Percentiles rank a stretch among this genome's conserved stretches.
Conservation (phyloP, 2,329 filamentous ascomycete species). For the Ophiobolus disseminans region DNA sequence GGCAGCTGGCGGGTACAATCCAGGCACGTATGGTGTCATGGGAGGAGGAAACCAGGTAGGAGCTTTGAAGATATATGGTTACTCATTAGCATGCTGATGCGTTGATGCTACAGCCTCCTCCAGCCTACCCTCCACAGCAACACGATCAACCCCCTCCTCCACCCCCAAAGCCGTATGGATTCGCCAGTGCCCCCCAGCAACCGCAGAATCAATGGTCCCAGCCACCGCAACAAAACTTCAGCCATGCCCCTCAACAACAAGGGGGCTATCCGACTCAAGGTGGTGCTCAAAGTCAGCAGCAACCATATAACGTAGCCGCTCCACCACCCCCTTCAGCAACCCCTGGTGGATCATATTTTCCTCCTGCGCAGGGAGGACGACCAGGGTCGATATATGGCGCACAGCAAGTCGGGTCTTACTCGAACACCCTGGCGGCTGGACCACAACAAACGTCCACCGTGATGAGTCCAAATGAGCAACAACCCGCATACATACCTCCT, state of each 20-base stretch:
- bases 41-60: slow-evolving; percentile 24
- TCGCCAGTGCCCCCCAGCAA: slow-evolving; percentile 35
- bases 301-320: slow-evolving; percentile 36
- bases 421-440: slow-evolving; percentile 25
- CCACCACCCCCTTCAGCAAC: slow-evolving; percentile 40
- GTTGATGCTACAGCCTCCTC: slow-evolving; percentile 12
- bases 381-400: slow-evolving; percentile 41
- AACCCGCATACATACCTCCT: slow-evolving; percentile 42
- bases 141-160: slow-evolving; percentile 45
- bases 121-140: slow-evolving; percentile 31
- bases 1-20: slow-evolving; percentile 36
- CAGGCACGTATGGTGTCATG: slow-evolving; percentile 44
- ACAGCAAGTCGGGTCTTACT: slow-evolving; percentile 24
- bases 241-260: slow-evolving; percentile 35
- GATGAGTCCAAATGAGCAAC: slow-evolving; percentile 42
- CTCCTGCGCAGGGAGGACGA: slow-evolving; percentile 31
- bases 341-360: slow-evolving; percentile 42
- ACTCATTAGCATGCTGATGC: slow-evolving; percentile 17
- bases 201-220: slow-evolving; percentile 25
- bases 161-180: slow-evolving; percentile 45
- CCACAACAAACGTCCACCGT: slow-evolving; percentile 31
- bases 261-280: slow-evolving; percentile 30
- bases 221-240: slow-evolving; percentile 28
- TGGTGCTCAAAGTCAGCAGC: slow-evolving; percentile 18
- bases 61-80: not conserved